Evolutionary conservation across 139 green algal species (phyloP), one percentile per base, ranked within the genome.

Genomic region (Micractinium sp.): DNA sequence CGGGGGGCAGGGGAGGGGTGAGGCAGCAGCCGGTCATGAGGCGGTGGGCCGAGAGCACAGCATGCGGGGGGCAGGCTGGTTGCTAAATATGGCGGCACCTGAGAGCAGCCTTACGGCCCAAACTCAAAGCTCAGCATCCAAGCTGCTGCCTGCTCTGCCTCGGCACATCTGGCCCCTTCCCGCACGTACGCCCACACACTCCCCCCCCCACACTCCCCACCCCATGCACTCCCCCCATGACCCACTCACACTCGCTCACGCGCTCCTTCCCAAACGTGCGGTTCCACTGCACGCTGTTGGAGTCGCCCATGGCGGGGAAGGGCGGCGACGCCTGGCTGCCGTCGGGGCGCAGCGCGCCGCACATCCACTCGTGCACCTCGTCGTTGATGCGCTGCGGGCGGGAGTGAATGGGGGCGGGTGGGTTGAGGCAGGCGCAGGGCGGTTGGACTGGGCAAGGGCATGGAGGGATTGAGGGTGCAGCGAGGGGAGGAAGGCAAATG

Each of bases 311-410:
- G 69, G 96, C 96, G 1, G 97, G 91, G 91, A 98, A 97, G n/a
- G 96, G 96, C 14, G 96, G 95, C 29, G 91, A 88, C 0, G 94
- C 91, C 41, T 89, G 92, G 60, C 90, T 88, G 69, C 92, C 93
- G 81, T 96, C 93, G 4, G 67, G 38, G 19, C 87, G 82, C 53
- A 88, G 77, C 35, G 96, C 92, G 18, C 95, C 94, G 2, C 93
- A 92, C 97, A 99, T 98, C 97, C 97, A 99, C 0, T 92, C 92
- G 0, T 94, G 92, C 63, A 98, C 95, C 90, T 98, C 96, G n/a
- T 87, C 85, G 82, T 99, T 99, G 35, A 99, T 95, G 22, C 91
- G 92, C 90, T 98, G 93, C 69, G 98, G 81, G 41, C 25, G 0
- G 39, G 2, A 22, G 67, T 1, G 27, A 35, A 22, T 18, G n/a